These are phyloP conservation scores for Kodamaea nitidulidarum DNA, from an alignment of 805 yeast species.

Conservation along the genomic window DNA sequence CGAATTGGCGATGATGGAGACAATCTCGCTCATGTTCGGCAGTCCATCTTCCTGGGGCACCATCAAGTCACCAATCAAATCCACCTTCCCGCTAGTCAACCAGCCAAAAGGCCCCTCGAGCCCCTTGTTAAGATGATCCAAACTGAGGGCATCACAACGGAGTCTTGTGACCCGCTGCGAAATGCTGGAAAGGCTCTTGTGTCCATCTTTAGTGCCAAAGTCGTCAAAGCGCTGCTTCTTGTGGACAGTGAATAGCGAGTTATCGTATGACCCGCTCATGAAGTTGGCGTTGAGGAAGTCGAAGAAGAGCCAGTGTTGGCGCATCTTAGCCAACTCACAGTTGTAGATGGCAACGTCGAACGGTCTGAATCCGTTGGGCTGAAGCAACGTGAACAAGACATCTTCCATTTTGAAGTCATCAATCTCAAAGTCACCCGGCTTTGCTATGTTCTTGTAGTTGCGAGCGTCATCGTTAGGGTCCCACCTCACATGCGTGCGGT, in stretches of 20 bases:
- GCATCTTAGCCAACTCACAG: slow-evolving; percentile 70
- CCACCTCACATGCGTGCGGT: slow-evolving; percentile 85
- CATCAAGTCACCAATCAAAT: slow-evolving; percentile 86
- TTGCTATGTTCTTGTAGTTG: slow-evolving; percentile 65
- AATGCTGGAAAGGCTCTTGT: slow-evolving; percentile 5
- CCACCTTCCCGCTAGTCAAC: slow-evolving; percentile 90
- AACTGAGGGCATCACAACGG: slow-evolving; percentile 77
- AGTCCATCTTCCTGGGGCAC: slow-evolving; percentile 65
- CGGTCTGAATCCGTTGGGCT: slow-evolving; percentile 78
- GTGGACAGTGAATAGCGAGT: slow-evolving; percentile 88
- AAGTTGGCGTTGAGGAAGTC: slow-evolving; percentile 81
- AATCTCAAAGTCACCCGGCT: slow-evolving; percentile 91
- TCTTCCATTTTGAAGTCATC: slow-evolving; percentile 81
- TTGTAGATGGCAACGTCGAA: slow-evolving; percentile 85
- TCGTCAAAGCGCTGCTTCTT: slow-evolving; percentile 61
- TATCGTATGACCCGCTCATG: slow-evolving; percentile 88
- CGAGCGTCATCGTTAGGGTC: slow-evolving; percentile 78
- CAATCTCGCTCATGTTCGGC: slow-evolving; percentile 44
- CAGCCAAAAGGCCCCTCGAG: slow-evolving; percentile 95
- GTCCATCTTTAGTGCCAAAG: slow-evolving; percentile 20
- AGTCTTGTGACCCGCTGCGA: slow-evolving; percentile 59
- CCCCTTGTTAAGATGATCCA: slow-evolving; percentile 89
- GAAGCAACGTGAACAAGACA: slow-evolving; percentile 72
- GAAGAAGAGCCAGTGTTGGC: slow-evolving; percentile 92
- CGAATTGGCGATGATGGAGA: slow-evolving; percentile 44